These are phyloP conservation scores for Aspergillus fumigatus DNA, from an alignment of 2,329 filamentous ascomycete genomes.

Conservation along the genomic window DNA sequence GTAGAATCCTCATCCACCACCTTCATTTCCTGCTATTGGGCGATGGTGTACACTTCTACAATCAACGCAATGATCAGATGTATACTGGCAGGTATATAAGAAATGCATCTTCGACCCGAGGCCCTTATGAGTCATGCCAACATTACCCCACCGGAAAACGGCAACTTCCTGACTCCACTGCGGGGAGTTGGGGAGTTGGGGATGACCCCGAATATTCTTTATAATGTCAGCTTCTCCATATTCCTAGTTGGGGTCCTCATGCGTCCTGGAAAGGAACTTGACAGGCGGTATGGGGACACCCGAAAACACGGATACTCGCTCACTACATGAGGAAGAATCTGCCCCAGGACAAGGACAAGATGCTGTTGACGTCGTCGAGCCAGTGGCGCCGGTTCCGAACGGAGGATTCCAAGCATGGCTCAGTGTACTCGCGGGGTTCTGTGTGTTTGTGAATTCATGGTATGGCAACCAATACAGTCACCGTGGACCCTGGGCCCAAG, in stretches of 20 bases:
- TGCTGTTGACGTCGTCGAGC: neutral
- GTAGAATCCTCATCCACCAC: too few species aligned
- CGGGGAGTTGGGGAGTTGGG: neutral
- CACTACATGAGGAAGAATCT: neutral
- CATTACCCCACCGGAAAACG: neutral
- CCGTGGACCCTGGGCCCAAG: neutral
- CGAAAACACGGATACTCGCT: neutral
- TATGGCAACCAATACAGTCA: conserved; percentile 6
- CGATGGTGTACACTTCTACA: neutral
- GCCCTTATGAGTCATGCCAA: neutral
- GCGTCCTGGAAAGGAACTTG: neutral
- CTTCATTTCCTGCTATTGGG: too few species aligned
- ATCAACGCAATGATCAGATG: neutral
- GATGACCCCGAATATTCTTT: neutral
- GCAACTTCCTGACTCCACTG: neutral
- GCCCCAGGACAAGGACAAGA: neutral
- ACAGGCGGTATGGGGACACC: neutral
- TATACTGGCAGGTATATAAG: neutral
- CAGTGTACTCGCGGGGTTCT: conserved; percentile 26
- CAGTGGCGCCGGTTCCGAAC: conserved; percentile 13
- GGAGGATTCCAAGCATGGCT: conserved; percentile 28
- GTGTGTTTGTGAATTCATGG: conserved; percentile 33
- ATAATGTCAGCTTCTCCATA: neutral
- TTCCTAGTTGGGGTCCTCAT: neutral
- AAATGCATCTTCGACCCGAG: neutral